Percentiles rank a stretch among this genome's conserved stretches.
phyloP scores from a whole-genome alignment of 306 rosid species.

The Trifolium dubium region DNA sequence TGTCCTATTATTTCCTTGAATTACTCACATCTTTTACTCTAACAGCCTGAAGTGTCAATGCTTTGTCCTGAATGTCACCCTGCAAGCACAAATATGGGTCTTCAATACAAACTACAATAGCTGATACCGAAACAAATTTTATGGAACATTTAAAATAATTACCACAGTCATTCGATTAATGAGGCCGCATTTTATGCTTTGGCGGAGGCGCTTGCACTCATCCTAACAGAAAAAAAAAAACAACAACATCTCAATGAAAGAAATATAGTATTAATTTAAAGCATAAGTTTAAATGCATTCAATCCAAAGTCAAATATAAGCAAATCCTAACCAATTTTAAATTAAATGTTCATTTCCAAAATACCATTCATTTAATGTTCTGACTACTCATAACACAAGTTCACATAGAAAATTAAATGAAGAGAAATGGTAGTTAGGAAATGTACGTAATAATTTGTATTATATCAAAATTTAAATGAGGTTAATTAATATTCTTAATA shows the following conservation, averaged over 20 bases:
- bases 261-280: conserved; percentile 11
- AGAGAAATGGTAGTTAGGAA: not conserved
- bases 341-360: not conserved
- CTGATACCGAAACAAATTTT: conserved; percentile 20
- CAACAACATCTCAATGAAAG: conserved; percentile 36
- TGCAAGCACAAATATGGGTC: conserved; percentile 48
- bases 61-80: conserved; percentile 98
- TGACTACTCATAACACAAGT: not conserved
- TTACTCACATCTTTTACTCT: conserved; percentile 95
- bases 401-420: not conserved
- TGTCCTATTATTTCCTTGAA: conserved; percentile 9
- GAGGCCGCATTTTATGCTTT: conserved; percentile 97
- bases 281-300: not conserved
- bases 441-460: not conserved
- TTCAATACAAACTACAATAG: conserved; percentile 40
- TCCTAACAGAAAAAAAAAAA: conserved; percentile 59
- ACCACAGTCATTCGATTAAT: conserved; percentile 91
- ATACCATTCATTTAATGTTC: not conserved
- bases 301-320: not conserved
- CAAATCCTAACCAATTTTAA: not conserved
- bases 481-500: not conserved
- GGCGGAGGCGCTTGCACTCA: conserved; percentile 98
- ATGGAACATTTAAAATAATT: conserved; percentile 43
- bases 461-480: not conserved
- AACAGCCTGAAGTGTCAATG: conserved; percentile 75